Evolutionary conservation across 257 asterid species (phyloP), one percentile per base, ranked within the genome.

Genomic region (Nicotiana benthamiana): DNA sequence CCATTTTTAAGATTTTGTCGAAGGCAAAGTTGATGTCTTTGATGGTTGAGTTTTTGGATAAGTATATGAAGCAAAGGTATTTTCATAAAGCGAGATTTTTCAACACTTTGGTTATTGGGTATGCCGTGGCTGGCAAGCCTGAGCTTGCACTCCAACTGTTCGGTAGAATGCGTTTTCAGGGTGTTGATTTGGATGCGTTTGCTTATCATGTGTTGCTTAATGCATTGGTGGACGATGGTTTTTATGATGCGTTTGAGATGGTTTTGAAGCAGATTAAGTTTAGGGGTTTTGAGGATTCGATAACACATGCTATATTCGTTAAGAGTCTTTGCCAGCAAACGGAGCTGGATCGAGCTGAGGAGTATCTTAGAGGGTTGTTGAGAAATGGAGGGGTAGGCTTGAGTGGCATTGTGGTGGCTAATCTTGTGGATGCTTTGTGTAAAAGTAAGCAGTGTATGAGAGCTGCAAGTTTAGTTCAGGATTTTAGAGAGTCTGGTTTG

Each of bases 91-190:
- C 65, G 1, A 63, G 84, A 53, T 91, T 82, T 82, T 81, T 87
- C 68, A 85, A 84, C 72, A 81, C 91, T 30, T 83, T 93, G 87
- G 97, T 93, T 3, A 88, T 90, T 81, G 98, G 99, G 65, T 95
- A 93, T 57, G 84, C 97, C 7, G 85, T 92, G 20, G 97, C 95
- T 0, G 98, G 99, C 0, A 87, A 89, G 78, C 83, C 91, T 32
- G 96, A 92, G 70, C 79, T 80, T 40, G 97, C 99, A 22, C 90
- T 95, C 75, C 86, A 81, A 20, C 82, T 95, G 87, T 90, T 90
- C 43, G 98, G 97, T 72, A 89, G 77, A 86, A 93, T 95, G 97
- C 92, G 98, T 26, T 93, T 93, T 51, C 66, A 12, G 16, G 98
- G 97, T 20, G n/a, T 83, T 28, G 98, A 93, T 82, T 89, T 95